Percentiles rank a stretch among this genome's conserved stretches.
Evolutionary conservation across 768 basidiomycete genomes (phyloP).

Genomic region (Xerocomus spinulosus): DNA sequence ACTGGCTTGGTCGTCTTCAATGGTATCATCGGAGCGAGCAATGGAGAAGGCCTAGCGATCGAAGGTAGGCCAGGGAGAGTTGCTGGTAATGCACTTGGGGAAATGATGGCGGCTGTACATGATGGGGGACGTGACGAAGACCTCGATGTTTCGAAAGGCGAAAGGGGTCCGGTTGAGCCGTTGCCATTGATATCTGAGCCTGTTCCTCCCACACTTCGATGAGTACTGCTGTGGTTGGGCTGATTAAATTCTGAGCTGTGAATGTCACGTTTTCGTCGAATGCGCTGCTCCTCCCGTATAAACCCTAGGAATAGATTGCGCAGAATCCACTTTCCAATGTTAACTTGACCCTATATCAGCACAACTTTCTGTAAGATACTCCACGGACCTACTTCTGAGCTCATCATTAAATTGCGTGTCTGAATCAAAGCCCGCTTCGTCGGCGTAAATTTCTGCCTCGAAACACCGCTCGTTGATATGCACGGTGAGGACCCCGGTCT

Average conservation of each 20-base stretch:
- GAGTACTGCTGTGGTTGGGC: slow-evolving; percentile 13
- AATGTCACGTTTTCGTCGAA: slow-evolving; percentile 32
- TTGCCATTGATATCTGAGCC: slow-evolving; percentile 27
- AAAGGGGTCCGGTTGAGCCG: slow-evolving; percentile 20
- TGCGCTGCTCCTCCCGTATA: slow-evolving; percentile 62
- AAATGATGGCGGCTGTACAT: slow-evolving; percentile 48
- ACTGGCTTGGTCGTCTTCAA: slow-evolving; percentile 31
- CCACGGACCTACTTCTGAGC: slow-evolving; percentile 58
- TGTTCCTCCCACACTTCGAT: slow-evolving; percentile 20
- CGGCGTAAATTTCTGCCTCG: slow-evolving; percentile 92
- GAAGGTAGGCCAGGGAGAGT: slow-evolving; percentile 46
- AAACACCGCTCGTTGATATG: slow-evolving; percentile 87
- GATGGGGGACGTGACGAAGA: slow-evolving; percentile 21
- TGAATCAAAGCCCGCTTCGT: slow-evolving; percentile 72
- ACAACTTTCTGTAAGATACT: not conserved
- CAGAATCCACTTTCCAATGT: slow-evolving; percentile 88
- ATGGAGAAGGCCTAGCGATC: slow-evolving; percentile 46
- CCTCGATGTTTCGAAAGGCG: slow-evolving; percentile 29
- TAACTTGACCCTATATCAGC: slow-evolving; percentile 49
- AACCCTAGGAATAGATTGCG: slow-evolving; percentile 81
- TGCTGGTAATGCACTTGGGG: slow-evolving; percentile 65
- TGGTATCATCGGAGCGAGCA: slow-evolving; percentile 58
- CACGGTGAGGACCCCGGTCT: slow-evolving; percentile 81
- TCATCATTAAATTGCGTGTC: slow-evolving; percentile 71
- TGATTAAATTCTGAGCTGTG: slow-evolving; percentile 16